Percentiles rank a stretch among this genome's conserved stretches.
Evolutionary conservation across 2,329 filamentous ascomycete genomes (phyloP).

Genomic region (Calonectria pauciramosa): DNA sequence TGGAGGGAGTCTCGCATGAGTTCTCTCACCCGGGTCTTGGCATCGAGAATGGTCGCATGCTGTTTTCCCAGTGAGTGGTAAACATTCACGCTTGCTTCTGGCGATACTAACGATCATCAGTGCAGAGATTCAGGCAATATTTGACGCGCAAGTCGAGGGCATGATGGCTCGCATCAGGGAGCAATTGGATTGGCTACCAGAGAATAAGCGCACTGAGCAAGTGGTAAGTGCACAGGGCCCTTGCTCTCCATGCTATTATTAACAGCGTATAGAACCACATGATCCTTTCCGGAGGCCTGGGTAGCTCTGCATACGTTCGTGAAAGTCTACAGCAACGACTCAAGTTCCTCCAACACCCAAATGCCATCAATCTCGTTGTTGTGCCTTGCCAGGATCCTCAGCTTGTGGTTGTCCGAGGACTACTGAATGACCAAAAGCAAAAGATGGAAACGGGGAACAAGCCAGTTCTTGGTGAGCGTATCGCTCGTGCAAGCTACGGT

Average conservation of each 20-base stretch:
- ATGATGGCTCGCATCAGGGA: conserved; percentile 56
- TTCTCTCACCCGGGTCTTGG: conserved; percentile 54
- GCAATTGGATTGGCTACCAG: conserved; percentile 56
- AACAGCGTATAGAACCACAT: conserved; percentile 51
- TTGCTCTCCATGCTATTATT: neutral
- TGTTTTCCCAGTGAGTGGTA: conserved; percentile 53
- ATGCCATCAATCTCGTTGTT: conserved; percentile 49
- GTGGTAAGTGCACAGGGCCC: conserved; percentile 47
- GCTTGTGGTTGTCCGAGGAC: conserved; percentile 67
- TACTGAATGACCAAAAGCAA: conserved; percentile 65
- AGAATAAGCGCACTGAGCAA: conserved; percentile 48
- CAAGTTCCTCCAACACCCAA: conserved; percentile 49
- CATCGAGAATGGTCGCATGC: conserved; percentile 57
- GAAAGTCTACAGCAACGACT: conserved; percentile 56
- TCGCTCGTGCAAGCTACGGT: conserved; percentile 43
- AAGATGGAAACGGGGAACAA: conserved; percentile 56
- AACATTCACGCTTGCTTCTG: neutral
- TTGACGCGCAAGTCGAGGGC: conserved; percentile 48
- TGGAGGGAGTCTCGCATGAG: conserved; percentile 59
- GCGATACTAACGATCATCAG: conserved; percentile 40
- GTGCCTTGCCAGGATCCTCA: conserved; percentile 65
- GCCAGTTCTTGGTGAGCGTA: conserved; percentile 58
- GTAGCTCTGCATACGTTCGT: conserved; percentile 61
- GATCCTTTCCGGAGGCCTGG: conserved; percentile 60
- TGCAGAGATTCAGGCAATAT: conserved; percentile 58